phyloP scores from a whole-genome alignment of 1,284 basidiomycete genomes.

The Schizophyllum amplum region DNA sequence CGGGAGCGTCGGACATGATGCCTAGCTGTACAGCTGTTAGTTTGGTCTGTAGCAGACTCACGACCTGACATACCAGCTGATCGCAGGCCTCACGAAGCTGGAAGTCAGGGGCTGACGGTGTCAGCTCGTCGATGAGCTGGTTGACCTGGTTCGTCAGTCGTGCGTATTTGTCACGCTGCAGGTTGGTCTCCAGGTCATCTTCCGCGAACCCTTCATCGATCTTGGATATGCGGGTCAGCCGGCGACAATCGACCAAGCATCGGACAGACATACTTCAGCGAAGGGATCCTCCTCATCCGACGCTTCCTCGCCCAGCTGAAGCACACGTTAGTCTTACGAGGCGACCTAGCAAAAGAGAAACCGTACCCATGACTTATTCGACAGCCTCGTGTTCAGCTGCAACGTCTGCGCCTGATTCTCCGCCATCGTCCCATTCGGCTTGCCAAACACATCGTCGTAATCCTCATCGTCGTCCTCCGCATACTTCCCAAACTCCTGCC shows the following conservation, averaged over 20 bases:
- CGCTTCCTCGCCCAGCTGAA: conserved; percentile 68
- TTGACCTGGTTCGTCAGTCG: conserved; percentile 75
- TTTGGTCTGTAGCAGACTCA: no score
- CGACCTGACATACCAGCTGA: conserved; percentile 58
- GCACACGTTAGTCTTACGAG: conserved; percentile 1
- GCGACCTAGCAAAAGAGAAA: not conserved
- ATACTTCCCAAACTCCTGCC: conserved; percentile 73
- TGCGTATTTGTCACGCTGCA: conserved; percentile 87
- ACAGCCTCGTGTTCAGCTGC: conserved; percentile 76
- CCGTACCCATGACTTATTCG: conserved; percentile 80
- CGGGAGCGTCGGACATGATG: conserved; percentile 78
- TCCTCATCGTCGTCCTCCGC: conserved; percentile 81
- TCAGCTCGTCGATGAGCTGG: conserved; percentile 80
- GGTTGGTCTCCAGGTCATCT: conserved; percentile 82
- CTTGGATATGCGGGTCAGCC: conserved; percentile 25
- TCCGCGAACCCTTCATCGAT: conserved; percentile 88
- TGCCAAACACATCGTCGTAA: conserved; percentile 88
- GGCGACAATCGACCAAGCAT: not conserved
- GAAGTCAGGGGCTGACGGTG: conserved; percentile 72
- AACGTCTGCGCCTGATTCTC: conserved; percentile 51
- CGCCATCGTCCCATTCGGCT: conserved; percentile 56
- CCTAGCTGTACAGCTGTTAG: conserved; percentile 45
- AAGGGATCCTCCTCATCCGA: conserved; percentile 91
- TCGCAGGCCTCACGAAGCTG: conserved; percentile 80
- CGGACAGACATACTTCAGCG: conserved; percentile 58